Evolutionary conservation across 2,329 filamentous ascomycete species (phyloP).

Genomic region (Claviceps quebecensis): DNA sequence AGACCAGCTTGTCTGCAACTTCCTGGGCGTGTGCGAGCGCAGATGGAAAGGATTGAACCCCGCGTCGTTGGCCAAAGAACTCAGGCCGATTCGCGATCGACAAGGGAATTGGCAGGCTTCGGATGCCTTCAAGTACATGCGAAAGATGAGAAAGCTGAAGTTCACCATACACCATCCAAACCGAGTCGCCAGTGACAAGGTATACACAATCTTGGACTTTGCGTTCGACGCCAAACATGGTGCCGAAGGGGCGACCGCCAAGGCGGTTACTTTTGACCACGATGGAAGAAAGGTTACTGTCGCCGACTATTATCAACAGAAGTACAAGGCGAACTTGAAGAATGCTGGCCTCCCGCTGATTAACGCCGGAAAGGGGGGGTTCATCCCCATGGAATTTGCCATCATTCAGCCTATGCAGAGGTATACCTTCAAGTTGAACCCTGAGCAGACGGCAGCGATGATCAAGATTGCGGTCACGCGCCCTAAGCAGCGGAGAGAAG

Average conservation of each 20-base stretch:
- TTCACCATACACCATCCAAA: conserved; percentile 40
- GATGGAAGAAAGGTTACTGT: conserved; percentile 33
- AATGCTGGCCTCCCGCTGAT: conserved; percentile 41
- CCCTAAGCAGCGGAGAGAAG: conserved; percentile 50
- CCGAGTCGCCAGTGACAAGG: conserved; percentile 29
- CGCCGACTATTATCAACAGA: conserved; percentile 39
- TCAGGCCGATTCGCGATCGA: conserved; percentile 21
- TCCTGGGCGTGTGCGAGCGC: conserved; percentile 17
- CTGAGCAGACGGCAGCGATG: conserved; percentile 63
- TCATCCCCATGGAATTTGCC: conserved; percentile 50
- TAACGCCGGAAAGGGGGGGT: conserved; percentile 37
- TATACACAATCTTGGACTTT: conserved; percentile 39
- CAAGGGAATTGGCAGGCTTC: conserved; percentile 23
- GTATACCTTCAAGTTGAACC: conserved; percentile 48
- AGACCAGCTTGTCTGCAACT: conserved; percentile 23
- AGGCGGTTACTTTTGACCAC: conserved; percentile 40
- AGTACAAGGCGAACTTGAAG: conserved; percentile 37
- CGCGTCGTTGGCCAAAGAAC: conserved; percentile 13
- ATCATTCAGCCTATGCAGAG: conserved; percentile 39
- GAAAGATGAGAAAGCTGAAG: conserved; percentile 38
- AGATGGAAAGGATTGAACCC: conserved; percentile 14
- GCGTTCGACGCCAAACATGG: conserved; percentile 31
- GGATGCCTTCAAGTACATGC: conserved; percentile 39
- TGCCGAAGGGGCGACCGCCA: conserved; percentile 31
- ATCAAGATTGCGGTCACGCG: conserved; percentile 84